These are phyloP conservation scores for Eimeria tenella DNA, from an alignment of 169 alveolate genomes.

Conservation along the genomic window DNA sequence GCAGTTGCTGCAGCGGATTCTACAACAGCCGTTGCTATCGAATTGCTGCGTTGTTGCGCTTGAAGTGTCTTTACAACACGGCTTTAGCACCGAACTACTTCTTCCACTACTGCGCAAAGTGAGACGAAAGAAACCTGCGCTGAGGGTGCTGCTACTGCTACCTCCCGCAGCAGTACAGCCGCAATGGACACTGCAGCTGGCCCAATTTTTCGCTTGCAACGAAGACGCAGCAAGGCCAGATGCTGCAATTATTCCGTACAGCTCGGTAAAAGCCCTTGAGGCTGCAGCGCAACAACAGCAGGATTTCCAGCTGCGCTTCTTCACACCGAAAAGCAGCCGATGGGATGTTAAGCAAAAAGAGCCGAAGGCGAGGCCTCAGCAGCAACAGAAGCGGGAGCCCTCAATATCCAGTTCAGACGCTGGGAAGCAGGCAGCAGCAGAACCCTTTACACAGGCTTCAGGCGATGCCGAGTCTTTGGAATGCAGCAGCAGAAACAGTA, in stretches of 20 bases:
- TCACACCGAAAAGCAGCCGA: conserved; percentile 15
- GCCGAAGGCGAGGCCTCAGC: background rate
- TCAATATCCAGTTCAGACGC: background rate
- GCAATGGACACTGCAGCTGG: conserved; percentile 47
- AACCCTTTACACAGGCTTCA: background rate
- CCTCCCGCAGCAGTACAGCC: conserved; percentile 51
- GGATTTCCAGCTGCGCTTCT: conserved; percentile 6
- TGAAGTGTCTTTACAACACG: conserved; percentile 37
- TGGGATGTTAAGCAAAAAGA: conserved; percentile 31
- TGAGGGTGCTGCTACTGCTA: conserved; percentile 20
- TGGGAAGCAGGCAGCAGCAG: background rate
- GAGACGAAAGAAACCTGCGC: conserved; percentile 28
- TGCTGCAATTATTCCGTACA: conserved; percentile 27
- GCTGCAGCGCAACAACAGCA: conserved; percentile 55
- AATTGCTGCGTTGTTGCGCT: conserved; percentile 47
- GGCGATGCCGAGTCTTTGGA: background rate
- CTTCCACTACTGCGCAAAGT: conserved; percentile 53
- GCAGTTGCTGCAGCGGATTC: conserved; percentile 43
- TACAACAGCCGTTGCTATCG: conserved; percentile 40
- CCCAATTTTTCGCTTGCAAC: conserved; percentile 15
- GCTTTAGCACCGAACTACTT: conserved; percentile 60
- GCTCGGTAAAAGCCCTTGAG: conserved; percentile 30
- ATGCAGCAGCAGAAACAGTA: conserved; percentile 38
- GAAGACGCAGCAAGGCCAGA: conserved; percentile 24
- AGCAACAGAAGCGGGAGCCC: background rate